Evolutionary conservation across 768 basidiomycete genomes (phyloP).

Genomic region (Phlebiopsis gigantea): DNA sequence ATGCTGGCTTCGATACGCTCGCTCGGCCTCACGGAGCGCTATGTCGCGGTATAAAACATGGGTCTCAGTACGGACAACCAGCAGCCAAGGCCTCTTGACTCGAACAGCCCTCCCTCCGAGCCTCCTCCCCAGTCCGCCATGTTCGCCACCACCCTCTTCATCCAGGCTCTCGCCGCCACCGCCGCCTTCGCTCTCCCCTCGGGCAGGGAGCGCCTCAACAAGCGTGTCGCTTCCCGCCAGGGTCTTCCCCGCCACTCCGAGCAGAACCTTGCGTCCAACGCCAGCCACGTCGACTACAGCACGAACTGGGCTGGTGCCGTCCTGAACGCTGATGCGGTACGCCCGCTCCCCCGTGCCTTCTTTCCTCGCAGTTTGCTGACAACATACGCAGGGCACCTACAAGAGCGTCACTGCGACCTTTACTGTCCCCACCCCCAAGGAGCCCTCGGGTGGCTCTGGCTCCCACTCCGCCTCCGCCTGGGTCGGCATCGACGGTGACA

Average conservation of each 20-base stretch:
- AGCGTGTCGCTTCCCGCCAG: constrained; percentile 18
- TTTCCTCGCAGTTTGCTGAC: neutral
- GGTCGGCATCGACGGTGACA: constrained; percentile 35
- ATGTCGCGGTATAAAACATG: neutral
- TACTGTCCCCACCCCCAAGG: constrained; percentile 27
- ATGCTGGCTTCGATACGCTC: neutral
- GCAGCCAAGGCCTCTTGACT: constrained; percentile 5
- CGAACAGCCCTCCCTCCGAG: constrained; percentile 2
- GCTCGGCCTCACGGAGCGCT: neutral
- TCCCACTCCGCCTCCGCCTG: constrained; percentile 29
- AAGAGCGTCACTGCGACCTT: constrained; percentile 33
- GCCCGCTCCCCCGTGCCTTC: neutral
- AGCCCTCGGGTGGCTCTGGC: constrained; percentile 22
- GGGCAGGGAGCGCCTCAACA: constrained; percentile 14
- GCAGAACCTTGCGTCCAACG: constrained; percentile 13
- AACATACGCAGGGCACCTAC: constrained; percentile 24
- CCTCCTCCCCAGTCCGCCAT: constrained; percentile 10
- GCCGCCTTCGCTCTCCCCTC: constrained; percentile 20
- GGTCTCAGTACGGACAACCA: neutral
- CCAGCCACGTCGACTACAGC: constrained; percentile 25
- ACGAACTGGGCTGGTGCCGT: constrained; percentile 34
- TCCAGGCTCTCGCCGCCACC: constrained; percentile 20
- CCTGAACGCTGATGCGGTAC: constrained; percentile 22
- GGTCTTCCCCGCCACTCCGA: constrained; percentile 11
- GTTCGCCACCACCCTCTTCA: constrained; percentile 19